These are phyloP conservation scores for Aureobasidium sp. DNA, from an alignment of 2,329 filamentous ascomycete species.

Conservation along the genomic window DNA sequence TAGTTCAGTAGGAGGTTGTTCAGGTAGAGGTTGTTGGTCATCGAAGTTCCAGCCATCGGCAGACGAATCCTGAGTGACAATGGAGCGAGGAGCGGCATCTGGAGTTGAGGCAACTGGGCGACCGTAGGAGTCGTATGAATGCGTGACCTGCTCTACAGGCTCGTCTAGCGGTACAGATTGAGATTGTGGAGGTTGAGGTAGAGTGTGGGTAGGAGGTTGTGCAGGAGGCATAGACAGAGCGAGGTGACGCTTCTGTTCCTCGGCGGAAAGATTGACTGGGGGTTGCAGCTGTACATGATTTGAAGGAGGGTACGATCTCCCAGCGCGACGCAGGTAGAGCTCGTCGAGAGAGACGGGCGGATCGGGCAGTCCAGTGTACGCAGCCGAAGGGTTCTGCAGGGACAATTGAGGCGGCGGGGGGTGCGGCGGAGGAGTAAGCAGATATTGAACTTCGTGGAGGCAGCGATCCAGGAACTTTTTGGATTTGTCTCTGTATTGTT, in stretches of 20 bases:
- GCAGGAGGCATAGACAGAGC: constrained; percentile 24
- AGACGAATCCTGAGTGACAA: constrained; percentile 41
- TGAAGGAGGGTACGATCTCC: constrained; percentile 37
- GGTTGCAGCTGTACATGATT: constrained; percentile 26
- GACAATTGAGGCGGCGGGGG: constrained; percentile 47
- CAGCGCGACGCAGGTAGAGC: constrained; percentile 51
- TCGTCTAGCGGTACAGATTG: constrained; percentile 42
- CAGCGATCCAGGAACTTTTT: constrained; percentile 58
- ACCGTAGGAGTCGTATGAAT: constrained; percentile 53
- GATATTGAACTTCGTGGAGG: constrained; percentile 61
- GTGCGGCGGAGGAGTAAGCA: constrained; percentile 58
- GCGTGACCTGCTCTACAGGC: constrained; percentile 50
- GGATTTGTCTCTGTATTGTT: constrained; percentile 56
- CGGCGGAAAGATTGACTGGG: constrained; percentile 24
- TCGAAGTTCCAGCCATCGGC: constrained; percentile 89
- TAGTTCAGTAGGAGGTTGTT: constrained; percentile 45
- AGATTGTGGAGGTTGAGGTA: constrained; percentile 23
- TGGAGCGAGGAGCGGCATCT: constrained; percentile 33
- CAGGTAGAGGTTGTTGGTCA: constrained; percentile 58
- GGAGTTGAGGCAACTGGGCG: constrained; percentile 43
- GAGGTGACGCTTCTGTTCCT: constrained; percentile 57
- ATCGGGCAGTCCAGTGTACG: constrained; percentile 37
- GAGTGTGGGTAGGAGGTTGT: constrained; percentile 29
- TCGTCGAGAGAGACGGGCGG: constrained; percentile 53
- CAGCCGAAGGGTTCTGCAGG: constrained; percentile 27